Evolutionary conservation across 208 protist species (phyloP), one percentile per base, ranked within the genome.

Genomic region (Strigomonas culicis): DNA sequence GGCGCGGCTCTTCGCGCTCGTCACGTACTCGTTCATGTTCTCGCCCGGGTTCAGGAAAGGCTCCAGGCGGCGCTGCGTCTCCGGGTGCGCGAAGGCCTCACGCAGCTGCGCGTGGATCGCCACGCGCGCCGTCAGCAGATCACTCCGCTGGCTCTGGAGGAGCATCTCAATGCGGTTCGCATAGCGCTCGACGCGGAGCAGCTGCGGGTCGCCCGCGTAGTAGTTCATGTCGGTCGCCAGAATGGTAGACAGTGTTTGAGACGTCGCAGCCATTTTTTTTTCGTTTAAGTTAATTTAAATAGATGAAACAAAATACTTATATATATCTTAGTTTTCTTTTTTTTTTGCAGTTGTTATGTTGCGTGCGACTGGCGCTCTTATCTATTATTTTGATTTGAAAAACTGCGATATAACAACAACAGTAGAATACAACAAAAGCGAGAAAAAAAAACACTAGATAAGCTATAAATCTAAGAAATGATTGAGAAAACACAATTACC

Each of bases 101-200:
- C 84, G 81, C 47, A 94, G 77, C 75, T 94, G 87, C 24, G 84
- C 79, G 67, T 91, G 87, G 52, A 94, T 86, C 32, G 87, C 84
- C 19, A 91, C 81, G 34, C 87, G 83, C 2, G 63, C 73, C 11
- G 78, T 79, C 25, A 94, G 82, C 51, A 85, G 87, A 50, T 91
- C 82, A 30, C 69, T 70, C 39, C 77, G 72, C 15, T 79, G 67
- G 22, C 77, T 82, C 27, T 80, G 59, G 7, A 94, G 74, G 2
- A 88, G 55, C 17, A 72, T 63, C 34, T 74, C 65, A 13, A 90
- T 62, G 21, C 78, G 79, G 41, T 76, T 59, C 25, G 70, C 76
- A 50, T 86, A 86, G 36, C 69, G 66, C 21, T 81, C 61, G n/a
- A 50, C 69, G 27, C 64, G 68, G 34, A 94, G 68, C 1, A 89